Base-by-base conservation (phyloP, 495 filamentous ascomycete genomes). In the Cudoniella acicularis region DNA sequence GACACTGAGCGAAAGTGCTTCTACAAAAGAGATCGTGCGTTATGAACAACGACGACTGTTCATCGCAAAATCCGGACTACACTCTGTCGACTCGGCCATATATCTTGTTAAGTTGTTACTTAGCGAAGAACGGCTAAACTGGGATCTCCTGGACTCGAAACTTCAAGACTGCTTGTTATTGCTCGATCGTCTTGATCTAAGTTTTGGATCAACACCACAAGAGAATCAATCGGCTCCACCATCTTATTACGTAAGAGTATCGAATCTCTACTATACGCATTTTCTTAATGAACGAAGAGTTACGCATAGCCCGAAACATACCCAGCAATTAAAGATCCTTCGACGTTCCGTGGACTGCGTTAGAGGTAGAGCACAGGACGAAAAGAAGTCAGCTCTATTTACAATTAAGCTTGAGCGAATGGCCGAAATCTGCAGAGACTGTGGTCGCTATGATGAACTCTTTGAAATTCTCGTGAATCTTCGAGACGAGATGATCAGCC, bases 211-310 rank as follows among this genome's bases (percentile, higher is more conserved):
- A 23, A 36, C 59, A 11, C 68, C 76, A 17, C 60, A 60, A 24
- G 68, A 66, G 11, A 56, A 57, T 6, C 70, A 70, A n/a, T 58
- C 70, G 2, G 65, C 69, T 10, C 54, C 56, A 41, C 22, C 64
- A 17, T 75, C 72, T 17, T 78, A 79, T 70, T 68, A 82, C 50
- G 76, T 84, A 23, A 80, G 86, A 67, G 76, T 96, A 25, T 94
- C 91, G 0, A 90, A 92, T 67, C 74, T 91, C 16, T 92, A 91
- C 67, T 94, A 88, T 77, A 76, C 84, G 20, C 80, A 86, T 21
- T 79, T 74, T 62, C 62, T 73, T 6, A 55, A 60, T 10, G 66
- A 80, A 36, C 67, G 69, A 25, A 70, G 74, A 48, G 69, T 72
- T 26, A 27, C 67, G 0, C 61, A 57, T 6, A 68, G 72, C 40